A percentile compares a stretch with the other conserved stretches of the same genome.
These are phyloP conservation scores for Penicillium argentinense DNA, from an alignment of 495 filamentous ascomycete genomes.

Conservation along the genomic window DNA sequence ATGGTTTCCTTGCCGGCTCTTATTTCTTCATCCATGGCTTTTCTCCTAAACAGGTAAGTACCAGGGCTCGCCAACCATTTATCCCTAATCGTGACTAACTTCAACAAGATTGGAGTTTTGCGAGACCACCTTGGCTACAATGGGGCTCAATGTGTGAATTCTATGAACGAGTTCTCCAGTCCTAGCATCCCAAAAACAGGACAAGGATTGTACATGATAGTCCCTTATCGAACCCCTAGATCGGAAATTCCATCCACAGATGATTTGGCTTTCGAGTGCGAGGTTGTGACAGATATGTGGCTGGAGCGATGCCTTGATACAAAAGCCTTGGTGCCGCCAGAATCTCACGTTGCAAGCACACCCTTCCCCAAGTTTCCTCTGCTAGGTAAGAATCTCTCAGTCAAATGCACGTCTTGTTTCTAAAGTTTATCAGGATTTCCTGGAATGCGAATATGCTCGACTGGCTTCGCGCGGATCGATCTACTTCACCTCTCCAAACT, in stretches of 20 bases:
- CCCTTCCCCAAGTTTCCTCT: conserved; percentile 73
- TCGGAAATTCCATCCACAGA: conserved; percentile 38
- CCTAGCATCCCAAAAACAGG: conserved; percentile 39
- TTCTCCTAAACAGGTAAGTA: conserved; percentile 49
- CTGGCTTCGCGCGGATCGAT: conserved; percentile 81
- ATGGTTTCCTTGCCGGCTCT: conserved; percentile 39
- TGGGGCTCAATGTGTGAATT: conserved; percentile 48
- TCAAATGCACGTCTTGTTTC: not conserved
- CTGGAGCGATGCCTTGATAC: conserved; percentile 82
- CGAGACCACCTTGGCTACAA: conserved; percentile 54
- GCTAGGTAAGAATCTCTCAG: conserved; percentile 42
- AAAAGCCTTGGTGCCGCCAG: conserved; percentile 68
- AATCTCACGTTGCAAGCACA: conserved; percentile 66
- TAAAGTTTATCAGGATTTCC: conserved; percentile 54
- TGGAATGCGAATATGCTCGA: conserved; percentile 69
- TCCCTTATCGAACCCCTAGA: conserved; percentile 50
- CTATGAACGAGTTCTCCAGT: conserved; percentile 40
- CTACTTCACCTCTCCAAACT: conserved; percentile 78
- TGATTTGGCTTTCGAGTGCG: conserved; percentile 44
- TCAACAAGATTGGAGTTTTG: conserved; percentile 42
- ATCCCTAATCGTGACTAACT: conserved; percentile 17
- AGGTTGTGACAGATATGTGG: conserved; percentile 86
- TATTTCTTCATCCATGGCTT: conserved; percentile 70
- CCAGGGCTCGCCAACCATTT: not conserved
- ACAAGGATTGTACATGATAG: conserved; percentile 51